Evolutionary conservation across 495 filamentous ascomycete species (phyloP), one percentile per base, ranked within the genome.

Genomic region (Xylaria curta): DNA sequence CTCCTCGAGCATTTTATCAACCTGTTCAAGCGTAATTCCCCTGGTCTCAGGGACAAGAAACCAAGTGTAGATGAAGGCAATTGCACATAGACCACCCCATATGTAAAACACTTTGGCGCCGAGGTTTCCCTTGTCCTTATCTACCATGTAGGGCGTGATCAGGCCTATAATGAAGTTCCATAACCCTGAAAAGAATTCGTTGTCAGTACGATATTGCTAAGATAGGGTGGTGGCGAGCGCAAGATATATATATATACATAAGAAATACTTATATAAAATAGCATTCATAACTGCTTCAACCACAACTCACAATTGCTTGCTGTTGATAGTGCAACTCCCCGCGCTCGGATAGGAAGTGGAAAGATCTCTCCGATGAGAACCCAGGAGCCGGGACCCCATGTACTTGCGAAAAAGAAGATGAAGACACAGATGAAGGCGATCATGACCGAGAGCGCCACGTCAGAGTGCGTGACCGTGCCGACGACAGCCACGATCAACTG

Each of bases 1-100:
- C 84, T 95, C 93, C 80, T 94, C 93, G 85, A 97, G 88, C 93
- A 95, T 94, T 82, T 89, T 88, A 84, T 96, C 93, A 76, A 97
- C 91, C 80, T 97, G 93, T 84, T 97, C 93, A 59, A 96, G 91
- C 21, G 92, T 91, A 24, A 97, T 86, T 71, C 93, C 93, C 89
- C 94, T 95, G 80, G 93, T 95, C 87, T 95, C 93, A 64, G 91
- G 91, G 56, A 96, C 87, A 53, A 95, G 85, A 87, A 93, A 91
- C 87, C 91, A 95, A 64, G 91, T 88, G 84, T 90, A 94, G 76
- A 93, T 73, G 70, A 92, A 83, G 74, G 87, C 90, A 70, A 81
- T 66, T 49, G 86, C 83, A 84, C 92, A 94, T 63, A 93, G 89
- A 10, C 83, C 83, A 58, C 91, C 91, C 91, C 91, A 94, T 74